Evolutionary conservation across 164 flowering plant species (phyloP).

Genomic region (Magnolia sinica): DNA sequence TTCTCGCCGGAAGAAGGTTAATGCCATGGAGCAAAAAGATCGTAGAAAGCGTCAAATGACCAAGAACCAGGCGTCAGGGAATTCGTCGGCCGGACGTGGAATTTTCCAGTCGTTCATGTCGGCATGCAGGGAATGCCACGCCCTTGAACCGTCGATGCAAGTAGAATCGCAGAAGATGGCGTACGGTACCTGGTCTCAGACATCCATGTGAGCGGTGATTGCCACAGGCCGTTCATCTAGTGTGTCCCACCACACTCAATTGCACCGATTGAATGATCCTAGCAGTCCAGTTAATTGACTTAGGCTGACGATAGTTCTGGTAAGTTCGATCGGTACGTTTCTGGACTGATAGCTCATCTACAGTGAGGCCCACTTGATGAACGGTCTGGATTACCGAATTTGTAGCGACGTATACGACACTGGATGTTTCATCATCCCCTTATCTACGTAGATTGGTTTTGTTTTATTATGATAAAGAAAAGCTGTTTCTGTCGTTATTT

Average conservation of each 20-base stretch:
- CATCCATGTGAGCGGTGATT: neutral
- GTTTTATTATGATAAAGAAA: too few relatives aligned
- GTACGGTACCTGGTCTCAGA: neutral
- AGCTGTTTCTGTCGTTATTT: too few relatives aligned
- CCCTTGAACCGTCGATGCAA: slow-evolving; percentile 40
- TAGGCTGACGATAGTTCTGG: neutral
- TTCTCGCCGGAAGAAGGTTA: slow-evolving; percentile 8
- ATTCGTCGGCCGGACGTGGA: slow-evolving; percentile 8
- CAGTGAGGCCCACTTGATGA: too few relatives aligned
- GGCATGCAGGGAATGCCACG: slow-evolving; percentile 64
- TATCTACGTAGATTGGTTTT: too few relatives aligned
- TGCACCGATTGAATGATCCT: neutral
- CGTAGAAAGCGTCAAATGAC: neutral
- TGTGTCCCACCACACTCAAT: neutral
- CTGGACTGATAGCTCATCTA: too few relatives aligned
- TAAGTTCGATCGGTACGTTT: too few relatives aligned
- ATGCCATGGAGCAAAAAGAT: slow-evolving; percentile 1
- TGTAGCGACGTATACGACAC: too few relatives aligned
- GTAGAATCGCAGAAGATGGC: neutral
- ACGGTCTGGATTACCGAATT: too few relatives aligned
- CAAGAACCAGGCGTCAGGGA: neutral
- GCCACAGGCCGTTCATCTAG: neutral
- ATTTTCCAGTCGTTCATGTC: slow-evolving; percentile 43
- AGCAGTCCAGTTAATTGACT: neutral
- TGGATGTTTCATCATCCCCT: too few relatives aligned